These are phyloP conservation scores for Erythrobasidium hasegawianum DNA, from an alignment of 1,284 basidiomycete genomes.

Conservation along the genomic window DNA sequence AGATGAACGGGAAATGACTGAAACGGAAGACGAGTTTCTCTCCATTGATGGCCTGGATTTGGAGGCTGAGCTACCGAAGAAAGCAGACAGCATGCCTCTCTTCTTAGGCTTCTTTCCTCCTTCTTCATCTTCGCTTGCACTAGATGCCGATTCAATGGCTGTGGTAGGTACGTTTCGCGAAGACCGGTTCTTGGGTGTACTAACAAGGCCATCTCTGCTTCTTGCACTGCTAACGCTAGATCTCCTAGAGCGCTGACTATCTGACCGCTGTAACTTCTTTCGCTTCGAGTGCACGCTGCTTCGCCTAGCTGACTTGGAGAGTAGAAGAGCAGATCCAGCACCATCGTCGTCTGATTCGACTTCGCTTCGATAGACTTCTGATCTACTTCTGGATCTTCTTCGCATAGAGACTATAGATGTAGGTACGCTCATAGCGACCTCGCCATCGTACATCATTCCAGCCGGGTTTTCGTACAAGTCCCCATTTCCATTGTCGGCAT, in stretches of 20 bases:
- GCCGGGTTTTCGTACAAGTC: slow-evolving; percentile 46
- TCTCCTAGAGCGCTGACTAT: slow-evolving; percentile 16
- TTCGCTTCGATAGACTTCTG: slow-evolving; percentile 25
- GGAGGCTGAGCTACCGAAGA: slow-evolving; percentile 5
- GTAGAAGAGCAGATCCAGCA: slow-evolving; percentile 28
- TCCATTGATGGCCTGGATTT: slow-evolving; percentile 10
- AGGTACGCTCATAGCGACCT: slow-evolving; percentile 41
- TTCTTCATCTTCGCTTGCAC: slow-evolving; percentile 30
- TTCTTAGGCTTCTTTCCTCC: slow-evolving; percentile 26
- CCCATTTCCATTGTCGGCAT: slow-evolving; percentile 12
- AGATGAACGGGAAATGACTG: slow-evolving; percentile 14
- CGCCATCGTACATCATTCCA: slow-evolving; percentile 43
- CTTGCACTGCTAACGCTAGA: slow-evolving; percentile 31
- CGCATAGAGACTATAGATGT: slow-evolving; percentile 42
- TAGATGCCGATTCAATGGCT: slow-evolving; percentile 20
- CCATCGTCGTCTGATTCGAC: slow-evolving; percentile 14
- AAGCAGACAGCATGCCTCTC: slow-evolving; percentile 28
- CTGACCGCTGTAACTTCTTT: slow-evolving; percentile 2
- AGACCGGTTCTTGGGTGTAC: slow-evolving; percentile 12
- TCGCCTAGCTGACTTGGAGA: slow-evolving; percentile 14
- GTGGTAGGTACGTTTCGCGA: slow-evolving; percentile 6
- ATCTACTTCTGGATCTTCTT: slow-evolving; percentile 37
- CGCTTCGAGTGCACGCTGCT: slow-evolving; percentile 11
- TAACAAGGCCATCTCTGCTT: not conserved
- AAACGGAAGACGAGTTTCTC: slow-evolving; percentile 10